A percentile compares a stretch with the other conserved stretches of the same genome.
Conservation (phyloP, 495 filamentous ascomycete genomes). For the Geoglossum glabrum region DNA sequence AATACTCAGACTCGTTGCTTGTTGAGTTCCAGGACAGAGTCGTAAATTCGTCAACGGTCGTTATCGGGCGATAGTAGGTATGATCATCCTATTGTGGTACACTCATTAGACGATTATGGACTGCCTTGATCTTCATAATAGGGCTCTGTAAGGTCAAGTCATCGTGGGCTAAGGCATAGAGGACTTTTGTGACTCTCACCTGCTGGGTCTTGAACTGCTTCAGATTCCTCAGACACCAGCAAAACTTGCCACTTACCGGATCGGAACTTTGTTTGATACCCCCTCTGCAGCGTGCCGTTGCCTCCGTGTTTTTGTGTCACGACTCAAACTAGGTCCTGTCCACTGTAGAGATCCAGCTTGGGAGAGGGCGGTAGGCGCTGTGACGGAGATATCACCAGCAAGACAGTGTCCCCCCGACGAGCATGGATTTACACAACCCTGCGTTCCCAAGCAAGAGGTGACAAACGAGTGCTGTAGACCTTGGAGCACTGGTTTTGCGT, state of each 20-base stretch:
- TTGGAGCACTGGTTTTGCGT: neutral
- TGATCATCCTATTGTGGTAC: neutral
- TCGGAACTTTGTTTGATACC: constrained; percentile 1
- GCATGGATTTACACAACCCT: neutral
- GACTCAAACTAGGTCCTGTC: neutral
- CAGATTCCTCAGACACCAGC: neutral
- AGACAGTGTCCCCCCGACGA: neutral
- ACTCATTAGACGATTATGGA: neutral
- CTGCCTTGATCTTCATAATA: neutral
- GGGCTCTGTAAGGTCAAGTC: neutral
- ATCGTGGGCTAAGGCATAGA: neutral
- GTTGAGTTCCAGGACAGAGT: neutral
- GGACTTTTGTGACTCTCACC: neutral
- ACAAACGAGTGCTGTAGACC: neutral
- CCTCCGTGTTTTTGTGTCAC: neutral
- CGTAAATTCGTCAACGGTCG: neutral
- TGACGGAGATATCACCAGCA: neutral
- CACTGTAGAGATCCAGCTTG: neutral
- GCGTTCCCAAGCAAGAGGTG: neutral
- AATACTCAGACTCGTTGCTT: neutral
- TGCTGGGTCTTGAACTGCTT: neutral
- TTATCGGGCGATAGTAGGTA: neutral
- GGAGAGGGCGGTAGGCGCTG: neutral
- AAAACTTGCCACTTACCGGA: neutral
- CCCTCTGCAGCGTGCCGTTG: neutral